Percentiles rank a stretch among this genome's conserved stretches.
Evolutionary conservation across 495 filamentous ascomycete genomes (phyloP).

Genomic region (Penicillium mononematosum): DNA sequence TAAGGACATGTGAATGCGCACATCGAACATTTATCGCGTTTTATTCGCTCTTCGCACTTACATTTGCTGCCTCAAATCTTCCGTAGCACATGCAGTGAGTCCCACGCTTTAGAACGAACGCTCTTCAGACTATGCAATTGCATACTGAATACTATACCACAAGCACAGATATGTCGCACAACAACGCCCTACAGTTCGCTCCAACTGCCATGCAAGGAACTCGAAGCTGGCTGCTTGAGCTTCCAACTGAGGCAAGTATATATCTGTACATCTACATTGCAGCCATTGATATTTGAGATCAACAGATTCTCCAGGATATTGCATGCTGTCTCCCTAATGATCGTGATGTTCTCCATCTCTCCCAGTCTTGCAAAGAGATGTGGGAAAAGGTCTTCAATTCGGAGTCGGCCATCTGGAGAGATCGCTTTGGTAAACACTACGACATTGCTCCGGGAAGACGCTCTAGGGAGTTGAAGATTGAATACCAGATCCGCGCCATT

Average conservation of each 20-base stretch:
- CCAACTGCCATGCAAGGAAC: neutral
- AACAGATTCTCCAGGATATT: conserved; percentile 43
- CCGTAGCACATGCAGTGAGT: too few species aligned
- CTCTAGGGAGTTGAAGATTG: conserved; percentile 26
- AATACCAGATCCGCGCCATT: conserved; percentile 36
- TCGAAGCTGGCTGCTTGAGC: conserved; percentile 13
- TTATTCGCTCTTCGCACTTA: neutral
- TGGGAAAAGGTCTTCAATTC: conserved; percentile 18
- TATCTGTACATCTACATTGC: neutral
- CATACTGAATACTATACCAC: neutral
- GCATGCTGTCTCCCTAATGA: conserved; percentile 35
- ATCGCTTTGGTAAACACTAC: conserved; percentile 34
- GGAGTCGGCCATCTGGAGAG: conserved; percentile 35
- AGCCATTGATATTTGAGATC: neutral
- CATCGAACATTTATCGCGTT: neutral
- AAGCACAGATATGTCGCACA: neutral
- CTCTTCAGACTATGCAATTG: neutral
- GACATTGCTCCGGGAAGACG: conserved; percentile 27
- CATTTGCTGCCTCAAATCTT: neutral
- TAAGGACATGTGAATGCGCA: neutral
- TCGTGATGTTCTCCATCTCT: conserved; percentile 32
- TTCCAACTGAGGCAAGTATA: conserved; percentile 31
- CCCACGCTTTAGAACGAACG: too few species aligned
- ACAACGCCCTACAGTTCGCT: neutral
- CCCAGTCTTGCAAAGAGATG: conserved; percentile 27